A percentile compares a stretch with the other conserved stretches of the same genome.
These are phyloP conservation scores for Globisporangium heterothallicum DNA, from an alignment of 352 stramenopile genomes.

Conservation along the genomic window DNA sequence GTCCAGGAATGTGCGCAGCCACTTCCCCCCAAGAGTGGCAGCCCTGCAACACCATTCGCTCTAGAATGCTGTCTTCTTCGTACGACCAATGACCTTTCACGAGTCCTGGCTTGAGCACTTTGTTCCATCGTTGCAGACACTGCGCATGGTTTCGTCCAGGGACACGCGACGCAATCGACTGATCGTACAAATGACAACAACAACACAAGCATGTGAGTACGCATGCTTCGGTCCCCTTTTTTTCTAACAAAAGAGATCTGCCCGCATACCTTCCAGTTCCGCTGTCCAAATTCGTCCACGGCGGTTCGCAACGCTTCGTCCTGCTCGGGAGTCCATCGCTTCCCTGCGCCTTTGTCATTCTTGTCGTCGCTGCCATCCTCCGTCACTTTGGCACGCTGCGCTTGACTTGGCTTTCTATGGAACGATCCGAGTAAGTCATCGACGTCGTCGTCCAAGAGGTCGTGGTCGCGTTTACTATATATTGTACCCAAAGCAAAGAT, in stretches of 20 bases:
- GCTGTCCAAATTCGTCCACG: slow-evolving; percentile 69
- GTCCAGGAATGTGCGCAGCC: slow-evolving; percentile 47
- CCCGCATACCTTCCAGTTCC: slow-evolving; percentile 76
- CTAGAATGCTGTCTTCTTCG: slow-evolving; percentile 87
- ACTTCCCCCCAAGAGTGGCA: slow-evolving; percentile 65
- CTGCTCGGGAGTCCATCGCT: slow-evolving; percentile 69
- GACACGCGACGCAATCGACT: slow-evolving; percentile 57
- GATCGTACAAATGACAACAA: background rate
- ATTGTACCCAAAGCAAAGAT: background rate
- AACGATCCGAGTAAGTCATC: slow-evolving; percentile 38
- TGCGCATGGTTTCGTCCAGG: slow-evolving; percentile 61
- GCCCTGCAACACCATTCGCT: slow-evolving; percentile 75
- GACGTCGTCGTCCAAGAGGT: slow-evolving; percentile 16
- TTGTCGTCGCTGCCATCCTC: slow-evolving; percentile 18
- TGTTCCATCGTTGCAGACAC: slow-evolving; percentile 79
- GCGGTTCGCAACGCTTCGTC: slow-evolving; percentile 69
- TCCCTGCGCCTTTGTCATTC: slow-evolving; percentile 34
- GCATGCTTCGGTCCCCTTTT: too few relatives aligned
- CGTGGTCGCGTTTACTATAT: slow-evolving; percentile 48
- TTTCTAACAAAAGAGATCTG: background rate
- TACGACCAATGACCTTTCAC: slow-evolving; percentile 91
- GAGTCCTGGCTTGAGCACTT: slow-evolving; percentile 88
- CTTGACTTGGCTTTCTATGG: slow-evolving; percentile 46
- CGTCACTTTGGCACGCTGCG: slow-evolving; percentile 38
- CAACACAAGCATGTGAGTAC: background rate